phyloP scores from a whole-genome alignment of 345 rosid genomes.

The Rhizophora apiculata region DNA sequence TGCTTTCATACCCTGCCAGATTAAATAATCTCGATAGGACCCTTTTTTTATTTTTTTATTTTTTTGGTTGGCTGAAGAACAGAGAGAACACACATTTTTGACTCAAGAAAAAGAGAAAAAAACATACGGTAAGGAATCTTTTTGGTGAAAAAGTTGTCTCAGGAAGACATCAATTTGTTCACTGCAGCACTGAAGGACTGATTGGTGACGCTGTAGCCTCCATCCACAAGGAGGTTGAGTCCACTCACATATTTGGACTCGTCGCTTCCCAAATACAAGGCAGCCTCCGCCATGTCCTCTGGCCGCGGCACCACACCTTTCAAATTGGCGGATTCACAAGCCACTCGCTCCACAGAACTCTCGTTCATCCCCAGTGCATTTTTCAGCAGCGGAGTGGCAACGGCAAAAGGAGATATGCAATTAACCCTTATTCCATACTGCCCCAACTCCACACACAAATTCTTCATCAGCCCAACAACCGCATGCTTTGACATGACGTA shows the following conservation, averaged over 20 bases:
- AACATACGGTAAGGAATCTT: neutral
- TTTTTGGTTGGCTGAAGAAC: too few species aligned
- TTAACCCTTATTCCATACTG: conserved; percentile 39
- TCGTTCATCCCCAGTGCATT: conserved; percentile 24
- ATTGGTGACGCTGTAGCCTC: conserved; percentile 41
- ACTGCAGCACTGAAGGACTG: conserved; percentile 24
- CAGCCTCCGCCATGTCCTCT: conserved; percentile 44
- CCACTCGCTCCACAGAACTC: conserved; percentile 19
- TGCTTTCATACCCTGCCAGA: too few species aligned
- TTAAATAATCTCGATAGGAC: too few species aligned
- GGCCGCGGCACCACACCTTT: conserved; percentile 30
- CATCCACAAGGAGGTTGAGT: conserved; percentile 41
- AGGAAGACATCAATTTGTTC: conserved; percentile 10
- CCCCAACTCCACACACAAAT: conserved; percentile 44
- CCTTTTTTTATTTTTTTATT: too few species aligned
- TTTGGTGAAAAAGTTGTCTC: neutral
- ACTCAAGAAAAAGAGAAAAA: neutral
- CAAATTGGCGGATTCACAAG: conserved; percentile 31
- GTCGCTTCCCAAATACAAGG: conserved; percentile 36
- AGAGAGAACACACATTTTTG: too few species aligned
- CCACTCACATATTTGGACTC: conserved; percentile 42
- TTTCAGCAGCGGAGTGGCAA: conserved; percentile 35
- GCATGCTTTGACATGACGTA: conserved; percentile 44
- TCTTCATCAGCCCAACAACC: conserved; percentile 46
- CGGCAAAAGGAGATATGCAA: conserved; percentile 32